phyloP scores from a whole-genome alignment of 2,329 filamentous ascomycete species.

The Fusarium piperis region DNA sequence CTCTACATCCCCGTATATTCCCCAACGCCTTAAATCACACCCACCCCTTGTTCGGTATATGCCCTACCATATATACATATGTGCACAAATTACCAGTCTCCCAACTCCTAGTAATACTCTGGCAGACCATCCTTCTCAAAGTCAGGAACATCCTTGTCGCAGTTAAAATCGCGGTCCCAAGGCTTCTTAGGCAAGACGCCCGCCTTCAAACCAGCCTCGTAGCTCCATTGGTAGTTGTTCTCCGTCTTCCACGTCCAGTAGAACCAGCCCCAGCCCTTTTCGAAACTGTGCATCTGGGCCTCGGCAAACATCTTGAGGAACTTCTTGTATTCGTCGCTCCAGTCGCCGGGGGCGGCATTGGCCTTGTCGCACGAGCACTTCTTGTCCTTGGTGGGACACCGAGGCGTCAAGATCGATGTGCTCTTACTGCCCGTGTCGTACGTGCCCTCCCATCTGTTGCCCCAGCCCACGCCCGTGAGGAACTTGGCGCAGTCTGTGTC shows the following conservation, averaged over 20 bases:
- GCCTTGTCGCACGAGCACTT: conserved; percentile 79
- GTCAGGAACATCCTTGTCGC: conserved; percentile 64
- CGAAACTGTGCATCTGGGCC: conserved; percentile 95
- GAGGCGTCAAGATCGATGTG: conserved; percentile 72
- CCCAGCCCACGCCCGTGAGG: conserved; percentile 89
- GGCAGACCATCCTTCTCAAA: conserved; percentile 58
- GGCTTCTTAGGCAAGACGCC: conserved; percentile 83
- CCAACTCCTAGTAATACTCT: conserved; percentile 56
- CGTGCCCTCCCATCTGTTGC: conserved; percentile 92
- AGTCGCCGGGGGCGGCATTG: conserved; percentile 76
- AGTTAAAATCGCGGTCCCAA: conserved; percentile 76
- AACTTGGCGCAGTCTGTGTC: conserved; percentile 92
- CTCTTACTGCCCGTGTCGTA: conserved; percentile 73
- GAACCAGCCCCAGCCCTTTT: conserved; percentile 96
- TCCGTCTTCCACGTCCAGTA: conserved; percentile 99
- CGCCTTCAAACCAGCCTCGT: conserved; percentile 79
- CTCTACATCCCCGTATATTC: conserved; percentile 5
- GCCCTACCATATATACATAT: background rate
- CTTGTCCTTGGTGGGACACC: conserved; percentile 74
- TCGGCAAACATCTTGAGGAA: conserved; percentile 92
- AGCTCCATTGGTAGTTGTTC: conserved; percentile 88
- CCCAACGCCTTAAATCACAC: conserved; percentile 17
- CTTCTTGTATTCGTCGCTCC: conserved; percentile 79
- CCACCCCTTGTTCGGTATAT: conserved; percentile 8
- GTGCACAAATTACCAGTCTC: background rate